Conservation (phyloP, 495 filamentous ascomycete genomes). For the Aspergillus affinis region DNA sequence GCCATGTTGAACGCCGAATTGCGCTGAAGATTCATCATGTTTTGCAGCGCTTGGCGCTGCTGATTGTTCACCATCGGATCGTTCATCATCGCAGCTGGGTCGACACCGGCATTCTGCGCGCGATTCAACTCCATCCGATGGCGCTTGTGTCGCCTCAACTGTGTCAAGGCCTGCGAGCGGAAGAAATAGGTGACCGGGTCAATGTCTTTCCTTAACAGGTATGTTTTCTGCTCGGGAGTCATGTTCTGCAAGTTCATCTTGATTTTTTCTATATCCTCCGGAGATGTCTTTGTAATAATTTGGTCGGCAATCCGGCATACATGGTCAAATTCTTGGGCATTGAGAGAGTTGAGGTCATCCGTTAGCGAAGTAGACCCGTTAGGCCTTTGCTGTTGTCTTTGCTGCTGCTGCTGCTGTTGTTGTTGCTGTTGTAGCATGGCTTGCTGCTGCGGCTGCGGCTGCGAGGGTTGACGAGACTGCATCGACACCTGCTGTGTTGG, state of each 20-base stretch:
- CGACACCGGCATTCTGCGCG: conserved; percentile 26
- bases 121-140: conserved; percentile 36
- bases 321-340: conserved; percentile 41
- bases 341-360: conserved; percentile 39
- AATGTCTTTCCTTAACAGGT: conserved; percentile 37
- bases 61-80: conserved; percentile 42
- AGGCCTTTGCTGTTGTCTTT: conserved; percentile 40
- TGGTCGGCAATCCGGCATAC: conserved; percentile 44
- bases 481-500: conserved; percentile 40
- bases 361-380: conserved; percentile 26
- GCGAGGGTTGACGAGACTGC: conserved; percentile 34
- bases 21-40: conserved; percentile 47
- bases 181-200: conserved; percentile 53
- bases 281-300: conserved; percentile 38
- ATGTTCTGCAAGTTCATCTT: conserved; percentile 43
- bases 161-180: conserved; percentile 46
- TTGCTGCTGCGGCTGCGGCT: conserved; percentile 32
- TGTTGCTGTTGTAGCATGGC: conserved; percentile 39
- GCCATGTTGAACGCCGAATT: conserved; percentile 38
- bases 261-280: conserved; percentile 47
- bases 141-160: conserved; percentile 37
- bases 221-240: conserved; percentile 45
- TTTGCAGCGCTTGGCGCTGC: conserved; percentile 43
- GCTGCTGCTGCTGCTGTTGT: conserved; percentile 43
- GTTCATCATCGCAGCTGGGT: conserved; percentile 37